phyloP scores from a whole-genome alignment of 352 stramenopile genomes.

The Phytopythium vexans region DNA sequence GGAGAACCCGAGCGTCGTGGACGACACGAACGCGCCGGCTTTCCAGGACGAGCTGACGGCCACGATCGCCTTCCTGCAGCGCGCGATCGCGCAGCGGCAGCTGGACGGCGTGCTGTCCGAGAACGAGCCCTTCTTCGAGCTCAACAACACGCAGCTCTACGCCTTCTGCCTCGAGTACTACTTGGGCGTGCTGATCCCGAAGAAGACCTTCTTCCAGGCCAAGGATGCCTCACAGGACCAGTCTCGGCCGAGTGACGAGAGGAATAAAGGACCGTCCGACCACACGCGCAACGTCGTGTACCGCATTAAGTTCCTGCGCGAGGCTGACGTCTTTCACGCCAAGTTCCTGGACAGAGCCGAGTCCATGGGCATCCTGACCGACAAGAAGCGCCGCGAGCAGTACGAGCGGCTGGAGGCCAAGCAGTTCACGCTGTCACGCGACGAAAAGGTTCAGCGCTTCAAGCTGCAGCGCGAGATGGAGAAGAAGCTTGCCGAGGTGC shows the following conservation, averaged over 20 bases:
- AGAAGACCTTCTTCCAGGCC: slow-evolving; percentile 71
- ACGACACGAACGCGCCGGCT: slow-evolving; percentile 33
- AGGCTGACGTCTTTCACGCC: slow-evolving; percentile 74
- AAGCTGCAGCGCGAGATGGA: slow-evolving; percentile 75
- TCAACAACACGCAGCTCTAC: slow-evolving; percentile 80
- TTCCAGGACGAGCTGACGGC: slow-evolving; percentile 48
- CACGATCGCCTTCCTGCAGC: slow-evolving; percentile 25
- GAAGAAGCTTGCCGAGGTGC: slow-evolving; percentile 54
- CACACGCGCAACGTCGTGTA: slow-evolving; percentile 60
- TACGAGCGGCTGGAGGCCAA: slow-evolving; percentile 74
- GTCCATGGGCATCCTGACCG: slow-evolving; percentile 50
- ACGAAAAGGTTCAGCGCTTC: slow-evolving; percentile 84
- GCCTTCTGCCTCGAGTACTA: slow-evolving; percentile 82
- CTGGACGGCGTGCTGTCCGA: slow-evolving; percentile 58
- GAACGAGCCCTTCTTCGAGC: slow-evolving; percentile 79
- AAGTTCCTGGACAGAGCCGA: slow-evolving; percentile 75
- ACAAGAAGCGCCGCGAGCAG: slow-evolving; percentile 69
- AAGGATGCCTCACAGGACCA: neutral
- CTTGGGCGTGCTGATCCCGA: slow-evolving; percentile 68
- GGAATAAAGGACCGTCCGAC: slow-evolving; percentile 41
- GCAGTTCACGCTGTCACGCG: slow-evolving; percentile 56
- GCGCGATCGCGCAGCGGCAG: slow-evolving; percentile 55
- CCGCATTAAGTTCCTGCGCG: slow-evolving; percentile 62
- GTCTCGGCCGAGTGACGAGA: slow-evolving; percentile 29
- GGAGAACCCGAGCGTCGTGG: slow-evolving; percentile 31